These are phyloP conservation scores for Ascoidea tarda DNA, from an alignment of 805 yeast species.

Conservation along the genomic window DNA sequence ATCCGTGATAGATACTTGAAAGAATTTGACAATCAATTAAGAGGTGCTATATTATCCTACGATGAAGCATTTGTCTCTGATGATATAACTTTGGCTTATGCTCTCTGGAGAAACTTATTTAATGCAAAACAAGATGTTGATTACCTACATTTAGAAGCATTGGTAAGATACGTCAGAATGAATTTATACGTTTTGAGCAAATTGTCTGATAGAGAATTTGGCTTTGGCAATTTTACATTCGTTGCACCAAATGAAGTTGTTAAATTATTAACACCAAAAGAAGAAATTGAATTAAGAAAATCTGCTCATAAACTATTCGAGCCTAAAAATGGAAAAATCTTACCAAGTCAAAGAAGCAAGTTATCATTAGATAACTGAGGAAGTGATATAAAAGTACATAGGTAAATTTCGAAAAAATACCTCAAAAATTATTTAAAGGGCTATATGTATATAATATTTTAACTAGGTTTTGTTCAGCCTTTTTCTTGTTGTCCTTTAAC, in stretches of 20 bases:
- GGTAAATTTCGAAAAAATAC: too few species aligned
- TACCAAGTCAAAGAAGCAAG: constrained; percentile 48
- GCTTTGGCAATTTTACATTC: constrained; percentile 77
- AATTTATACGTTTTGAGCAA: constrained; percentile 79
- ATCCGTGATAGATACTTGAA: constrained; percentile 77
- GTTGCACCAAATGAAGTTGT: constrained; percentile 74
- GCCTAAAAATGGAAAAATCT: constrained; percentile 27
- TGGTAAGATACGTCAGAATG: constrained; percentile 80
- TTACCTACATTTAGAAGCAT: constrained; percentile 70
- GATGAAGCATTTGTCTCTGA: constrained; percentile 83
- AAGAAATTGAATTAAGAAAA: constrained; percentile 38
- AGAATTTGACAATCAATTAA: constrained; percentile 79
- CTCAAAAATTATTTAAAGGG: too few species aligned
- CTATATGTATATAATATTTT: too few species aligned
- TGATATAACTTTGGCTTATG: constrained; percentile 65
- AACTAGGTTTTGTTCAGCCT: background rate
- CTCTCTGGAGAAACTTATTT: constrained; percentile 84
- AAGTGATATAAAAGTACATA: background rate
- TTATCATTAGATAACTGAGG: constrained; percentile 32
- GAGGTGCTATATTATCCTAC: constrained; percentile 80
- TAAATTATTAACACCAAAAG: constrained; percentile 50
- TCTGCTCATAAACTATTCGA: constrained; percentile 40
- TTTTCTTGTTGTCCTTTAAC: background rate
- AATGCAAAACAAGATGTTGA: constrained; percentile 75
- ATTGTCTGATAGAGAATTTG: constrained; percentile 85